phyloP scores from a whole-genome alignment of 371 early-diverging fungal species.

The Lichtheimia hyalospora region DNA sequence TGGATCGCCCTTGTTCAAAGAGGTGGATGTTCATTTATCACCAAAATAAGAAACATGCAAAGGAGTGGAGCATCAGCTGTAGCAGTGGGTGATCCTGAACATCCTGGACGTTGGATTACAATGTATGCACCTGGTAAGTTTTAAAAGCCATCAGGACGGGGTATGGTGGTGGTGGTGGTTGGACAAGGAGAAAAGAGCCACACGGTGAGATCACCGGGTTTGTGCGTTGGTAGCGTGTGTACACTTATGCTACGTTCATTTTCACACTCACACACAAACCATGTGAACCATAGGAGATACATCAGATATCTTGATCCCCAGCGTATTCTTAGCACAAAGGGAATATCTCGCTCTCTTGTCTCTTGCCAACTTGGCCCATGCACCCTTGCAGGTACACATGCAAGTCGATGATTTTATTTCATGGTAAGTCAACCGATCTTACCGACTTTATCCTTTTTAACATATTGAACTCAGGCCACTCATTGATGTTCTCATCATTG shows the following conservation, averaged over 20 bases:
- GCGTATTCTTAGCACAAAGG: conserved; percentile 69
- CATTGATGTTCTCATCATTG: conserved; percentile 68
- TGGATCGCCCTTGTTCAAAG: conserved; percentile 86
- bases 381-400: conserved; percentile 39
- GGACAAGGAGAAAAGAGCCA: not conserved
- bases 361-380: conserved; percentile 36
- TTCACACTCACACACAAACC: conserved; percentile 6
- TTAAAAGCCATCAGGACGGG: not conserved
- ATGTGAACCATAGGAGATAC: conserved; percentile 57
- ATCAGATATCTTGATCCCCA: conserved; percentile 72
- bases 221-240: too few species aligned
- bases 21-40: conserved; percentile 84
- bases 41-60: conserved; percentile 90
- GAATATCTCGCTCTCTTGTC: conserved; percentile 58
- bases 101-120: conserved; percentile 70
- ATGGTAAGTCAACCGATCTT: conserved; percentile 22
- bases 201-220: too few species aligned
- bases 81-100: conserved; percentile 81
- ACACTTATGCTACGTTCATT: conserved; percentile 1
- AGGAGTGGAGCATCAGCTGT: conserved; percentile 84
- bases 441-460: not conserved
- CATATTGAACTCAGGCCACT: conserved; percentile 48
- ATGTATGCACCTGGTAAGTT: conserved; percentile 83
- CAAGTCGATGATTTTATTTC: conserved; percentile 29
- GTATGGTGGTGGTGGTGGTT: not conserved